Evolutionary conservation across 2,329 filamentous ascomycete species (phyloP).

Genomic region (Magnaporthiopsis poae): DNA sequence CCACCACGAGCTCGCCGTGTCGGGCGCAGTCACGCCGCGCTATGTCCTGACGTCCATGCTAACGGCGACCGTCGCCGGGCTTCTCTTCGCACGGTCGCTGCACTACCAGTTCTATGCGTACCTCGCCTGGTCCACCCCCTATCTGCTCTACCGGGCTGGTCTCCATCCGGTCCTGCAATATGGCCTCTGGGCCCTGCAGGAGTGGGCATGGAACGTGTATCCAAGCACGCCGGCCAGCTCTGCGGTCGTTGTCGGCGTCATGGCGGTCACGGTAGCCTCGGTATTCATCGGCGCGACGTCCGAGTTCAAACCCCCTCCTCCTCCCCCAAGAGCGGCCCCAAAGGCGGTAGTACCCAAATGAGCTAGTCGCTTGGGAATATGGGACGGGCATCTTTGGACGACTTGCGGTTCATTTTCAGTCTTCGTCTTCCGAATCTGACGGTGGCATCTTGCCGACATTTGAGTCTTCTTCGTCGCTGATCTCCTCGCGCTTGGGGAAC

Average conservation of each 20-base stretch:
- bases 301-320: constrained; percentile 22
- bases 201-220: constrained; percentile 90
- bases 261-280: constrained; percentile 56
- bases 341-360: background rate
- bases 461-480: constrained; percentile 65
- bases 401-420: background rate
- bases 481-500: constrained; percentile 55
- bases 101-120: constrained; percentile 96
- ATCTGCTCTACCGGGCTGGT: constrained; percentile 71
- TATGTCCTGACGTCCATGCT: constrained; percentile 72
- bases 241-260: constrained; percentile 55
- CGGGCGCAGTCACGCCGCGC: constrained; percentile 51
- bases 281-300: constrained; percentile 49
- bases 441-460: constrained; percentile 78
- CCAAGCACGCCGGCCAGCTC: constrained; percentile 59
- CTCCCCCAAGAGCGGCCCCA: background rate
- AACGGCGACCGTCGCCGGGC: constrained; percentile 65
- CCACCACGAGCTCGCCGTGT: constrained; percentile 49
- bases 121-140: constrained; percentile 80
- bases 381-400: background rate
- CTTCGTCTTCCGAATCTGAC: constrained; percentile 64
- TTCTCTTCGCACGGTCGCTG: constrained; percentile 76
- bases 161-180: constrained; percentile 59
- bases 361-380: background rate
- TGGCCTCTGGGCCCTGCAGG: constrained; percentile 65